Evolutionary conservation across 2,329 filamentous ascomycete species (phyloP), one percentile per base, ranked within the genome.

Genomic region (Cladosporium sp.): DNA sequence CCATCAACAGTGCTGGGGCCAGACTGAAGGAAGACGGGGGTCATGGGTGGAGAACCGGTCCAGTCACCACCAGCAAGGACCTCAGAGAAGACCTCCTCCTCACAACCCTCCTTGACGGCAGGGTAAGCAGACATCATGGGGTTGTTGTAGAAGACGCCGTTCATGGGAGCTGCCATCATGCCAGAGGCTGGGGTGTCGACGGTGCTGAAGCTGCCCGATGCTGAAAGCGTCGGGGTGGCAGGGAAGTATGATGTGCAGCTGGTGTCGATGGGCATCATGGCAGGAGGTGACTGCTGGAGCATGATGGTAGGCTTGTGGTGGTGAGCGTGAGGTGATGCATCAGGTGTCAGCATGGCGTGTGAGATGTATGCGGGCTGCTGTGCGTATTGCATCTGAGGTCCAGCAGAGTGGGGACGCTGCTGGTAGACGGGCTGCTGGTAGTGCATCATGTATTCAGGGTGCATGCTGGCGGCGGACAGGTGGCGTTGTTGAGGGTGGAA

Each of bases 221-320:
- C 89, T 26, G 93, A 97, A 73, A 97, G 85, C 54, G 93, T 91
- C 58, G 93, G 93, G 23, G 93, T 97, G 8, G 92, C 89, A 36
- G 93, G 93, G 75, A 91, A 92, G 79, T 89, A 91, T 70, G 88
- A 85, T 71, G 83, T 79, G 71, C 91, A 86, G 71, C 93, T 89
- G 18, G 91, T 92, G 78, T 96, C 91, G 69, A 96, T 80, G 73
- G 92, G 83, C 74, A 77, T 79, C 72, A 76, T 79, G 54, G 68
- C 48, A 70, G 80, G 79, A 21, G 81, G 78, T 65, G 86, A 84
- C 64, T 88, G 84, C 73, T 87, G 84, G 69, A 88, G 80, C 64
- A 89, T 77, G 76, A 95, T 91, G 51, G 87, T 85, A 5, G 92
- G 89, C 86, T 92, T 93, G 76, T 92, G 88, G 74, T 86, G 85